Evolutionary conservation across 495 filamentous ascomycete genomes (phyloP).

Genomic region (Cenococcum geophilum): DNA sequence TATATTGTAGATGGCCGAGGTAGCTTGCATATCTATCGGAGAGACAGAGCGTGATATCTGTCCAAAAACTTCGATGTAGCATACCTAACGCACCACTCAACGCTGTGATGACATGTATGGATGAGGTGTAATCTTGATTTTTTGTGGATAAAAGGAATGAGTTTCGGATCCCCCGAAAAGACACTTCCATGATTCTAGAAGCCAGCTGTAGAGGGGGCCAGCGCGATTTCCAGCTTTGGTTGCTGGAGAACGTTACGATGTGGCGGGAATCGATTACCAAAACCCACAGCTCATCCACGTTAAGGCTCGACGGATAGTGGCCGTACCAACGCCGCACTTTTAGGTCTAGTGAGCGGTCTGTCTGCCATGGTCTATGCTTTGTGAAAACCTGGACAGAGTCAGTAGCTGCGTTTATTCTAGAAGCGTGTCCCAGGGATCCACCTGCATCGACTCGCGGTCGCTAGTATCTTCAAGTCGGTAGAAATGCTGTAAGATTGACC

Average conservation of each 20-base stretch:
- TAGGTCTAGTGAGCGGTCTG: conserved; percentile 37
- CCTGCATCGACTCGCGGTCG: conserved; percentile 36
- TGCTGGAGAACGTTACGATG: conserved; percentile 40
- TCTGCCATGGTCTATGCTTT: conserved; percentile 39
- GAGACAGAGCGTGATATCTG: conserved; percentile 35
- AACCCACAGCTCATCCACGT: conserved; percentile 42
- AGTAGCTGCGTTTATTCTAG: neutral
- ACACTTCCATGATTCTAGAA: conserved; percentile 37
- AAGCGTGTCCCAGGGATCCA: neutral
- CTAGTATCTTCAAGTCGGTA: conserved; percentile 40
- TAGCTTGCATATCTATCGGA: conserved; percentile 40
- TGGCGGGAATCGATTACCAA: conserved; percentile 36
- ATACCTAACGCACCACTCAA: conserved; percentile 38
- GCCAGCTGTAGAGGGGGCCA: conserved; percentile 39
- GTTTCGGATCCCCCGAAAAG: conserved; percentile 39
- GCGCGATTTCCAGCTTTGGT: conserved; percentile 40
- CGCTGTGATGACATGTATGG: conserved; percentile 34
- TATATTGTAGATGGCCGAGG: conserved; percentile 38
- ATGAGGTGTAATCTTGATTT: conserved; percentile 34
- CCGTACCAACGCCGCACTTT: conserved; percentile 42
- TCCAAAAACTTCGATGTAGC: conserved; percentile 39
- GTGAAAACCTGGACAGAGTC: conserved; percentile 31
- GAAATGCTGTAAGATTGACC: conserved; percentile 39
- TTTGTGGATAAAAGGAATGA: conserved; percentile 26
- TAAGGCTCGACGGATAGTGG: conserved; percentile 37